Percentiles rank a stretch among this genome's conserved stretches.
Conservation (phyloP, 495 filamentous ascomycete genomes). For the Neurospora sp. region DNA sequence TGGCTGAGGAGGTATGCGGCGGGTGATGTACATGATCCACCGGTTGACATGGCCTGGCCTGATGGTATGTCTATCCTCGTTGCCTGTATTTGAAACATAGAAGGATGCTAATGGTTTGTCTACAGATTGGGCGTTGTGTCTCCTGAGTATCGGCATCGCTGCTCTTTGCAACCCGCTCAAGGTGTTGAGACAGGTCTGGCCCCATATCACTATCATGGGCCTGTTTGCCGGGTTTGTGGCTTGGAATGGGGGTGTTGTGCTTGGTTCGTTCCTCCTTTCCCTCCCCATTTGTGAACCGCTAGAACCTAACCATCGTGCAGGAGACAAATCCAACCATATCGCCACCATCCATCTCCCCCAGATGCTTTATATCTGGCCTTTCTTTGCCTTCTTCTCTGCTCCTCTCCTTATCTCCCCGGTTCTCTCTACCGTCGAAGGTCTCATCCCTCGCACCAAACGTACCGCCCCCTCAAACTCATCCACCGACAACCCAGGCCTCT, state of each 20-base stretch:
- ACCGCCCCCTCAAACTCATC: background rate
- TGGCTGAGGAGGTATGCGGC: constrained; percentile 29
- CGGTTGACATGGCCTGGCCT: constrained; percentile 42
- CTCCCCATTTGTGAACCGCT: background rate
- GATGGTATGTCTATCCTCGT: constrained; percentile 35
- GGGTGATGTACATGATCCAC: constrained; percentile 56
- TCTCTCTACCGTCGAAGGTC: background rate
- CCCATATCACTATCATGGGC: constrained; percentile 57
- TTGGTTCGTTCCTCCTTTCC: constrained; percentile 44
- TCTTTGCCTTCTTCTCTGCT: constrained; percentile 78
- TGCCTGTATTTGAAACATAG: too few species aligned
- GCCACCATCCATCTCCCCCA: constrained; percentile 83
- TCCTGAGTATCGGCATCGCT: constrained; percentile 49
- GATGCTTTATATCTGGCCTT: constrained; percentile 90
- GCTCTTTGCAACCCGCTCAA: constrained; percentile 40
- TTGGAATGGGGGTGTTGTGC: constrained; percentile 85
- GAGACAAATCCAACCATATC: constrained; percentile 88
- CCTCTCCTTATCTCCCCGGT: constrained; percentile 48
- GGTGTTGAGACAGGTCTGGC: constrained; percentile 45
- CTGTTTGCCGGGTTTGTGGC: constrained; percentile 65
- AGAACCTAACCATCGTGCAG: constrained; percentile 25
- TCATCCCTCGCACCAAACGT: background rate
- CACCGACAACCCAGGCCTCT: background rate
- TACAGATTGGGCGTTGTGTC: constrained; percentile 36
- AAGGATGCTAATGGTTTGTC: background rate